Evolutionary conservation across 768 basidiomycete genomes (phyloP).

Genomic region (Boletus patriciae): DNA sequence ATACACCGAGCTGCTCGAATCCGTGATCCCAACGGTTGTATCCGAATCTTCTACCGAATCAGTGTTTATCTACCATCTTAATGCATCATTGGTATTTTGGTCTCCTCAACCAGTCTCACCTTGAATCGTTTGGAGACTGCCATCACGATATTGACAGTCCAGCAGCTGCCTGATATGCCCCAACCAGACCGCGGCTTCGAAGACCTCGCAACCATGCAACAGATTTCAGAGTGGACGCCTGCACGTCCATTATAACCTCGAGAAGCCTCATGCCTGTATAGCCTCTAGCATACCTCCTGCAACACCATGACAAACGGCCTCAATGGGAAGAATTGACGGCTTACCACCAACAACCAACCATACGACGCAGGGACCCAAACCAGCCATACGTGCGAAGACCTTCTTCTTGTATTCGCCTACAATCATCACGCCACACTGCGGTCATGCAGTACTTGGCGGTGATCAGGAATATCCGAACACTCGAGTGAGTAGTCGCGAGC

Average conservation of each 20-base stretch:
- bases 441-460: conserved; percentile 84
- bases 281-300: conserved; percentile 59
- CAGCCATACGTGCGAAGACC: conserved; percentile 49
- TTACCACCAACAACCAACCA: conserved; percentile 75
- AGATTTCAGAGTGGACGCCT: conserved; percentile 54
- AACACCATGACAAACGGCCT: conserved; percentile 4
- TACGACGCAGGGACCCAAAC: conserved; percentile 47
- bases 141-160: conserved; percentile 46
- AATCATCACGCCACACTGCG: conserved; percentile 77
- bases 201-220: conserved; percentile 69
- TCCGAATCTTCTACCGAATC: background rate
- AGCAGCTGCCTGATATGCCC: conserved; percentile 71
- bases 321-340: conserved; percentile 25
- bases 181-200: conserved; percentile 54
- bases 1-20: background rate
- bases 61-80: conserved; percentile 4
- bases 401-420: conserved; percentile 46
- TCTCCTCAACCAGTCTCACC: background rate
- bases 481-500: conserved; percentile 84
- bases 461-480: conserved; percentile 86
- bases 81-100: background rate
- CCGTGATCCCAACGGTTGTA: background rate
- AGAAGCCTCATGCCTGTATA: conserved; percentile 51
- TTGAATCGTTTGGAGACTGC: background rate
- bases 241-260: conserved; percentile 64